Base-by-base conservation (phyloP, 441 rosid genomes). In the Pelargonium australe region DNA sequence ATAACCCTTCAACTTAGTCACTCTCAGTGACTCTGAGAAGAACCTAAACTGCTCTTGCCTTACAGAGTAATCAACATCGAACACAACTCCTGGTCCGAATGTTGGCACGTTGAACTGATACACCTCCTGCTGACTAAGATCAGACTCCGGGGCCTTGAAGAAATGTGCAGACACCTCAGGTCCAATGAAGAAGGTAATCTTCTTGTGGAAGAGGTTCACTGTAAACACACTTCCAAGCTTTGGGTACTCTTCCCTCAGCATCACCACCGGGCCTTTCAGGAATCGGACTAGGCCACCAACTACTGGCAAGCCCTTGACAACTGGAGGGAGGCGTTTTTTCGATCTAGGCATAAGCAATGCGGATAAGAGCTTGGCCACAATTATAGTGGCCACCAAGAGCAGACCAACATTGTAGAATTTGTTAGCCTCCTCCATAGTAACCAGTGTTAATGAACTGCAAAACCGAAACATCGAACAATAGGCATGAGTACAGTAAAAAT, bases 41-140 rank as follows among this genome's bases (percentile, higher is more conserved):
- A 95, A 95, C 64, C 99, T 86, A 71, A 95, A 95, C 79, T 95
- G 98, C 82, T 95, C 99, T 75, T 93, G 99, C 51, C 99, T 86
- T 23, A 95, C 61, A 2, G 92, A 74, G 73, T 95, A 95, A 72
- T 95, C 96, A 2, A 95, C 99, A 74, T 89, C 98, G 67, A 95
- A 95, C 66, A 95, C 99, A 51, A 95, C 99, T 19, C 98, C 98
- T 4, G 96, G 99, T 8, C 99, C 99, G 68, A 95, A 95, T 65
- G 96, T 88, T 1, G 98, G 99, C 64, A 95, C 99, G 71, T 95
- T 95, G 88, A 95, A 95, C 71, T 87, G 96, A 75, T 95, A 95
- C 5, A 95, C 96, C 75, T 95, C 99, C 80, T 95, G 98, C 87
- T 95, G 99, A 73, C 99, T 95, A 43, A 95, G 89, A 51, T 95